Percentiles rank a stretch among this genome's conserved stretches.
Evolutionary conservation across 441 rosid species (phyloP).

Genomic region (Pelargonium myrrhifolium): DNA sequence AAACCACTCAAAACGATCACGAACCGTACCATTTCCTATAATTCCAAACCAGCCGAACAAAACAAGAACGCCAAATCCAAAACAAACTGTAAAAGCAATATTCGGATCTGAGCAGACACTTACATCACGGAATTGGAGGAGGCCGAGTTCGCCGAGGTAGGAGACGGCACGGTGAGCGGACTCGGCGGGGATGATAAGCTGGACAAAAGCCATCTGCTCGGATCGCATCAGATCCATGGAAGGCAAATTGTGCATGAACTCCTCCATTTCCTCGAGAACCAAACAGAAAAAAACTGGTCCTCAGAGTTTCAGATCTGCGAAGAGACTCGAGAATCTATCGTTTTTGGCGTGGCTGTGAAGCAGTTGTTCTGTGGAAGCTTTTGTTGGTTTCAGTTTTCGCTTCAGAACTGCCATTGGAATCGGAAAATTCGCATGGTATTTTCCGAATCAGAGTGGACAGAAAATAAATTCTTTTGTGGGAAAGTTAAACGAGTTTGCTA

Average conservation of each 20-base stretch:
- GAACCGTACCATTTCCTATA: slow-evolving; percentile 5
- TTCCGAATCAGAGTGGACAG: too few species aligned
- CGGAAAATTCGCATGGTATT: too few species aligned
- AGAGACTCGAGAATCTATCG: neutral
- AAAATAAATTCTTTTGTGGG: too few species aligned
- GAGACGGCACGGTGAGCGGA: slow-evolving; percentile 85
- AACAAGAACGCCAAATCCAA: neutral
- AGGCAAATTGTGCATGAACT: slow-evolving; percentile 59
- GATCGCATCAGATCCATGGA: slow-evolving; percentile 98
- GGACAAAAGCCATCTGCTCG: slow-evolving; percentile 88
- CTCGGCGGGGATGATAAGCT: slow-evolving; percentile 91
- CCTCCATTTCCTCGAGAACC: slow-evolving; percentile 39
- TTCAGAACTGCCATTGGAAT: too few species aligned
- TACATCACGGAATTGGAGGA: slow-evolving; percentile 89
- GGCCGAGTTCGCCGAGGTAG: slow-evolving; percentile 92
- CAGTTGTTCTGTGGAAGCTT: neutral
- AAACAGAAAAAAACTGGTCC: slow-evolving; percentile 1
- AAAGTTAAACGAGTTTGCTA: too few species aligned
- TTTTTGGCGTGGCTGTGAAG: neutral
- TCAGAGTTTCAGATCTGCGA: neutral
- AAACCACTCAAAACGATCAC: neutral
- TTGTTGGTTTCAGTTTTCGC: too few species aligned
- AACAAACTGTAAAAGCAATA: slow-evolving; percentile 13
- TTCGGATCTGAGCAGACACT: slow-evolving; percentile 41
- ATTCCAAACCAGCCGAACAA: slow-evolving; percentile 16